These are phyloP conservation scores for Pythium aristosporum DNA, from an alignment of 352 stramenopile species.

Conservation along the genomic window DNA sequence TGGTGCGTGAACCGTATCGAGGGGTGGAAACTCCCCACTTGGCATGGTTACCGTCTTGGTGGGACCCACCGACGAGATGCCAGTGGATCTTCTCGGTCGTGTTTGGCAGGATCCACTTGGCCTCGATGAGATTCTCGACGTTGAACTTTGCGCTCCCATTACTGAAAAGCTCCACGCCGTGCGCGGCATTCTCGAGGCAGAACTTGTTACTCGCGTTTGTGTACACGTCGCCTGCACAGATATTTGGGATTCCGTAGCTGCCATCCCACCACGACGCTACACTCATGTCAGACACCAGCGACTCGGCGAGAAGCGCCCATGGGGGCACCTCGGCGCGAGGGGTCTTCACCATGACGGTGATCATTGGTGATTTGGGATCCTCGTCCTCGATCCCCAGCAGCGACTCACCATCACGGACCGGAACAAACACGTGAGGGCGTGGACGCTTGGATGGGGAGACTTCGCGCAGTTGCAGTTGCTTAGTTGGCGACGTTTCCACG, in stretches of 20 bases:
- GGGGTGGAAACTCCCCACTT: conserved; percentile 74
- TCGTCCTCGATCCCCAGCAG: background rate
- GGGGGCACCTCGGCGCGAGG: conserved; percentile 52
- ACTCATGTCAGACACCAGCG: conserved; percentile 61
- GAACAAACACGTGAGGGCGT: background rate
- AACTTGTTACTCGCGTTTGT: conserved; percentile 42
- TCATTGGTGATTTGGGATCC: background rate
- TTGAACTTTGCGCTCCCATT: conserved; percentile 68
- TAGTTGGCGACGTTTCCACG: conserved; percentile 20
- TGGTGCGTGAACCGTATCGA: conserved; percentile 15
- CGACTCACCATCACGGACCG: background rate
- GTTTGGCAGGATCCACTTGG: conserved; percentile 41
- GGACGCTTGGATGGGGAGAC: background rate
- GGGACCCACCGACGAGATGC: conserved; percentile 58
- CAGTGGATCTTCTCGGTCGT: conserved; percentile 47
- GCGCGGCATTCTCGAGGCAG: conserved; percentile 46
- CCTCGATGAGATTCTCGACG: conserved; percentile 76
- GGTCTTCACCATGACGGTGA: conserved; percentile 61
- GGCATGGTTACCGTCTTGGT: conserved; percentile 61
- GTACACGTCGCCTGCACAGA: conserved; percentile 71
- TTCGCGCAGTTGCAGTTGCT: conserved; percentile 28
- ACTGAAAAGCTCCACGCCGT: conserved; percentile 36
- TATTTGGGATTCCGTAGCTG: conserved; percentile 64
- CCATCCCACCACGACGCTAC: conserved; percentile 82
- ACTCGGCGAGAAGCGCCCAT: conserved; percentile 59